phyloP scores from a whole-genome alignment of 2,329 filamentous ascomycete genomes.

The Pestalotiopsis sp. region DNA sequence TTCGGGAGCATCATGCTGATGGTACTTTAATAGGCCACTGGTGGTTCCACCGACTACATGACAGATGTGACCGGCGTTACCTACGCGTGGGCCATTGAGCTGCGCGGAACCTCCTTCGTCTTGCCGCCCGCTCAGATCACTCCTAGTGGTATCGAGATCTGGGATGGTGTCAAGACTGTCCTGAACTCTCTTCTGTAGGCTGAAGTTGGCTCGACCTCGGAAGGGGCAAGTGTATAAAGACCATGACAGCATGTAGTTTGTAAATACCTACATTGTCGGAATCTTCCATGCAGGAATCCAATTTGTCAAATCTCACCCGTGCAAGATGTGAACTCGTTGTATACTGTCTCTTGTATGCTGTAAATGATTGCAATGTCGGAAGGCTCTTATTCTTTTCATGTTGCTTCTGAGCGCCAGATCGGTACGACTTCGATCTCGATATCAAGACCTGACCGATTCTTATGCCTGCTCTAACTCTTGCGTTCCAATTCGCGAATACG shows the following conservation, averaged over 20 bases:
- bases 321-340: no score
- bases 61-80: slow-evolving; percentile 29
- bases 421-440: no score
- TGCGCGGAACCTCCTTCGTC: slow-evolving; percentile 32
- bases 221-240: background rate
- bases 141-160: slow-evolving; percentile 29
- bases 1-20: background rate
- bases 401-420: no score
- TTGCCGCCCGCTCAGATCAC: slow-evolving; percentile 32
- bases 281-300: no score
- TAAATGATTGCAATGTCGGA: no score
- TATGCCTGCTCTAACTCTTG: no score
- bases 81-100: slow-evolving; percentile 32
- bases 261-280: no score
- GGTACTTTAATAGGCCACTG: background rate
- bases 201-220: background rate
- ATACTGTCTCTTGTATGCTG: no score
- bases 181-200: slow-evolving; percentile 1
- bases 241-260: background rate
- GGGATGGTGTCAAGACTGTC: slow-evolving; percentile 31
- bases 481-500: no score
- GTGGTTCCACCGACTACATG: slow-evolving; percentile 26
- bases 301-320: no score
- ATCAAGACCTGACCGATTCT: no score
- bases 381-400: no score